A percentile compares a stretch with the other conserved stretches of the same genome.
These are phyloP conservation scores for Craterostigma plantagineum DNA, from an alignment of 257 asterid species.

Conservation along the genomic window DNA sequence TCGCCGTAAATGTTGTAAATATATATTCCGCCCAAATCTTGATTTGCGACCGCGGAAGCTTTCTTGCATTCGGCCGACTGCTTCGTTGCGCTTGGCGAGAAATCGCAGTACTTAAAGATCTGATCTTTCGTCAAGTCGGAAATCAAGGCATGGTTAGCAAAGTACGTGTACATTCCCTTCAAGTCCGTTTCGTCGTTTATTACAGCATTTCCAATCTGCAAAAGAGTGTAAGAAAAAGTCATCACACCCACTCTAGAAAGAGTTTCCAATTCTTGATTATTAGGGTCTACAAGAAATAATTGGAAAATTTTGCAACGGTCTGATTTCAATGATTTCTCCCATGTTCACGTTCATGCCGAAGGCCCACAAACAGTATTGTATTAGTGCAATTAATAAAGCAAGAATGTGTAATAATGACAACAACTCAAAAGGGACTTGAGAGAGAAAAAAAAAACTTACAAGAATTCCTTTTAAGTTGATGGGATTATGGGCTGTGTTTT, in stretches of 20 bases:
- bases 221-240: neutral
- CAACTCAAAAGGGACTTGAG: neutral
- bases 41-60: slow-evolving; percentile 13
- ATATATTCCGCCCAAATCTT: slow-evolving; percentile 11
- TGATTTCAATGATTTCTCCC: no score
- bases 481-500: slow-evolving; percentile 19
- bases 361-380: no score
- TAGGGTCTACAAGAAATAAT: no score
- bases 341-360: no score
- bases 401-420: no score
- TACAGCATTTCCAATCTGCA: slow-evolving; percentile 71
- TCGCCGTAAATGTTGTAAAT: slow-evolving; percentile 66
- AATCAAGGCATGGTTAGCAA: slow-evolving; percentile 47
- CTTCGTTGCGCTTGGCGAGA: slow-evolving; percentile 13
- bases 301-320: no score
- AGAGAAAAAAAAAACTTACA: slow-evolving; percentile 27
- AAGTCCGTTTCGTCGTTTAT: slow-evolving; percentile 47
- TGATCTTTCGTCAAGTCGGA: slow-evolving; percentile 20
- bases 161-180: slow-evolving; percentile 51
- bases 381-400: no score
- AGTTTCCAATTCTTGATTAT: no score
- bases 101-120: slow-evolving; percentile 28
- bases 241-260: no score
- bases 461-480: slow-evolving; percentile 74
- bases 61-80: slow-evolving; percentile 15